Percentiles rank a stretch among this genome's conserved stretches.
Evolutionary conservation across 306 rosid genomes (phyloP).

Genomic region (Betula pendula): DNA sequence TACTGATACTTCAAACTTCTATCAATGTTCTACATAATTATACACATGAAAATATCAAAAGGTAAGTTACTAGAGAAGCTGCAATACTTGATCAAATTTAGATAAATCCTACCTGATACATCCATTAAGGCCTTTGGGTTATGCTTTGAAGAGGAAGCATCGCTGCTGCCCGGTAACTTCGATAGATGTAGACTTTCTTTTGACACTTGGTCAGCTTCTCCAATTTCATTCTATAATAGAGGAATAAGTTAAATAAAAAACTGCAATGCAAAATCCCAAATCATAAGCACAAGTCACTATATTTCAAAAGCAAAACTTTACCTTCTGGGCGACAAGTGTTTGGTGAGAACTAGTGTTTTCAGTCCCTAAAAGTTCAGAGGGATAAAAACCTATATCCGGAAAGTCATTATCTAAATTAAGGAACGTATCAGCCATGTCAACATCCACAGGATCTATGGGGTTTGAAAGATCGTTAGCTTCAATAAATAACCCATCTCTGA

Average conservation of each 20-base stretch:
- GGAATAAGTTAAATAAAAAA: constrained; percentile 10
- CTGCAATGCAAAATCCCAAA: constrained; percentile 5
- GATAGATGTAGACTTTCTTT: constrained; percentile 29
- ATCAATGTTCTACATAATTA: neutral
- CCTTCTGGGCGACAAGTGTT: constrained; percentile 45
- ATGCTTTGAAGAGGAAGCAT: constrained; percentile 48
- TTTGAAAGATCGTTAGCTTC: constrained; percentile 62
- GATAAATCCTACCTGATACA: constrained; percentile 48
- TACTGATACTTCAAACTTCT: constrained; percentile 8
- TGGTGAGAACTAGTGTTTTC: constrained; percentile 39
- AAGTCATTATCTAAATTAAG: constrained; percentile 54
- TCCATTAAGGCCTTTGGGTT: constrained; percentile 29
- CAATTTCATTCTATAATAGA: constrained; percentile 46
- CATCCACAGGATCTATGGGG: constrained; percentile 38
- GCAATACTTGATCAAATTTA: constrained; percentile 7
- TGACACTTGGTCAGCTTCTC: constrained; percentile 31
- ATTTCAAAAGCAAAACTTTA: constrained; percentile 18
- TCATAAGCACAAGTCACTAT: neutral
- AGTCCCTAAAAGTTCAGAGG: constrained; percentile 36
- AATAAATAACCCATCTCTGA: constrained; percentile 47
- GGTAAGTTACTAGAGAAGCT: constrained; percentile 1
- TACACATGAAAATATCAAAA: neutral
- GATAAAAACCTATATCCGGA: constrained; percentile 37
- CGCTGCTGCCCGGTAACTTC: constrained; percentile 36
- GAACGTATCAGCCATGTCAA: constrained; percentile 58